phyloP scores from a whole-genome alignment of 2,329 filamentous ascomycete species.

The Ophioceras dolichostomum region DNA sequence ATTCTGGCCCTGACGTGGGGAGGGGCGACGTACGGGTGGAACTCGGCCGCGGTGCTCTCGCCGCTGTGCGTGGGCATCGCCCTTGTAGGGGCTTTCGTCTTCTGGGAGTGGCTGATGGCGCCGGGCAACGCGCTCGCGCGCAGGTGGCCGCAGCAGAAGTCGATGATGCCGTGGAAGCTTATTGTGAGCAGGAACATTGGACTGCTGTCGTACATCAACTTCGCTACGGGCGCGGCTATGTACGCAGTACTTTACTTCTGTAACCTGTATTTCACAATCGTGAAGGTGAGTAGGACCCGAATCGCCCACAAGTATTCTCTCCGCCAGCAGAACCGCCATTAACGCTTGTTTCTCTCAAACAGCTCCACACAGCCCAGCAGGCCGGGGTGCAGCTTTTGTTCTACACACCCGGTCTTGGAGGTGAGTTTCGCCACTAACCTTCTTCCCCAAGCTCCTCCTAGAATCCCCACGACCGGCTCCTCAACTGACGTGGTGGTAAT shows the following conservation, averaged over 20 bases:
- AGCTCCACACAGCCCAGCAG: conserved; percentile 22
- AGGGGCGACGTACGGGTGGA: conserved; percentile 39
- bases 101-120: conserved; percentile 41
- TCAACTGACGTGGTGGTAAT: neutral
- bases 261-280: conserved; percentile 46
- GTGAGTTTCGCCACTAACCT: conserved; percentile 22
- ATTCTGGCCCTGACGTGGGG: conserved; percentile 44
- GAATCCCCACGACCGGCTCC: too few species aligned
- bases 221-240: conserved; percentile 44
- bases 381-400: conserved; percentile 48
- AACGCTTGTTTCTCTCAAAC: neutral
- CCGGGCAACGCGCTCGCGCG: conserved; percentile 31
- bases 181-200: conserved; percentile 44
- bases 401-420: conserved; percentile 50
- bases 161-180: conserved; percentile 53
- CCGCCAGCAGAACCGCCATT: neutral
- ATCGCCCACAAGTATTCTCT: neutral
- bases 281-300: conserved; percentile 9
- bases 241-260: conserved; percentile 54
- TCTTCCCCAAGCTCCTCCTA: too few species aligned
- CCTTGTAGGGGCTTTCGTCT: conserved; percentile 27
- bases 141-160: conserved; percentile 37
- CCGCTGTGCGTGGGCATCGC: conserved; percentile 32
- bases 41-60: conserved; percentile 31
- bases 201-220: conserved; percentile 50